Base-by-base conservation (phyloP, 805 yeast species). In the Cyberlindnera saturnus region DNA sequence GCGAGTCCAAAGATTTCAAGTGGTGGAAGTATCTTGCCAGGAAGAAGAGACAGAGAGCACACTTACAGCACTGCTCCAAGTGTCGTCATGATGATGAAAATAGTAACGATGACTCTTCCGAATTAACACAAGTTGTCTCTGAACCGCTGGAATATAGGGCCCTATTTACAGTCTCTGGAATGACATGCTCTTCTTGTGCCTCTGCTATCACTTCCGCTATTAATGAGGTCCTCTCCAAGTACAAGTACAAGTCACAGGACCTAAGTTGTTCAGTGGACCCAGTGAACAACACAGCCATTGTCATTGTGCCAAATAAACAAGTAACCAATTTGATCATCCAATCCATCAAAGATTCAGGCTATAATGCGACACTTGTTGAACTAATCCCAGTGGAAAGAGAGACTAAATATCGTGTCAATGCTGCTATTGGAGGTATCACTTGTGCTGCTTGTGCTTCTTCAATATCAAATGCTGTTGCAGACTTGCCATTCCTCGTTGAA, bases 371-470 rank as follows among this genome's bases (percentile, higher is more conserved):
- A 16, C 62, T 82, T 13, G 56, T 78, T 6, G 87, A 82, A 49
- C 65, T 82, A 8, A 56, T 80, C 18, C 89, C 87, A 1, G 71
- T 81, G 3, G 71, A 71, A 29, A 64, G 74, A 30, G 65, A 76
- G 6, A 54, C 65, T 6, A 73, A 70, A 43, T 74, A 66, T 51
- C 73, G 72, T 51, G 74, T 81, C 8, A 65, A 70, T 10, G 88
- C 87, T 1, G 63, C 78, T 0, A 77, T 85, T 36, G 85, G 82
- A 10, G 91, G 90, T 4, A 82, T 84, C 60, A 78, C 88, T 0
- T 85, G 91, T 62, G 79, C 85, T 7, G 77, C 87, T 0, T 82
- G 93, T 60, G 78, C 78, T 1, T 70, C 70, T 34, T 66, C 90
- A 0, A 74, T 86, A 10, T 62, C 67, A 9, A 61, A 68, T 8